Percentiles rank a stretch among this genome's conserved stretches.
Evolutionary conservation across 805 yeast species (phyloP).

Genomic region (Wickerhamiella sergipiensis): DNA sequence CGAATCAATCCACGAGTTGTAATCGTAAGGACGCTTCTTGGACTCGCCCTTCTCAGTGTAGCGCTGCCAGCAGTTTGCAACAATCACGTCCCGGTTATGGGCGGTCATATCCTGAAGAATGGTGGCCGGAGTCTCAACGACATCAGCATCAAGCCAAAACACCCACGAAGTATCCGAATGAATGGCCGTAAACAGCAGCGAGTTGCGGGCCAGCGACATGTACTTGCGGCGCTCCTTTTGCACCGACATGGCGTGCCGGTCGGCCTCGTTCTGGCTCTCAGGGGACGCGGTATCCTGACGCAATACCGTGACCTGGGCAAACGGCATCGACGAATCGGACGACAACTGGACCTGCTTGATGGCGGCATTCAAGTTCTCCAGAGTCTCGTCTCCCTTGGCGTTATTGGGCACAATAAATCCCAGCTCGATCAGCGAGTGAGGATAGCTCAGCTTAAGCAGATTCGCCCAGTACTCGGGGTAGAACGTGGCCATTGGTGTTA

Average conservation of each 20-base stretch:
- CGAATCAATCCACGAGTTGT: slow-evolving; percentile 71
- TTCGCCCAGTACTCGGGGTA: slow-evolving; percentile 82
- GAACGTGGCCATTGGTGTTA: slow-evolving; percentile 84
- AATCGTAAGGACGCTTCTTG: slow-evolving; percentile 79
- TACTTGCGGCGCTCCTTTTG: slow-evolving; percentile 81
- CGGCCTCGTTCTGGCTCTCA: slow-evolving; percentile 64
- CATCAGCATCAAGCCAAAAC: slow-evolving; percentile 91
- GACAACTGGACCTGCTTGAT: slow-evolving; percentile 53
- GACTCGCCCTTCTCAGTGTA: slow-evolving; percentile 46
- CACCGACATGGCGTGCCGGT: slow-evolving; percentile 72
- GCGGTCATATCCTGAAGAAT: slow-evolving; percentile 75
- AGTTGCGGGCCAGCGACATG: slow-evolving; percentile 93
- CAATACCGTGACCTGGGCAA: slow-evolving; percentile 71
- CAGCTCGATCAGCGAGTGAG: slow-evolving; percentile 69
- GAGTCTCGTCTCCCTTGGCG: slow-evolving; percentile 66
- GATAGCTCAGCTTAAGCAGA: slow-evolving; percentile 59
- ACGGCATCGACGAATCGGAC: slow-evolving; percentile 48
- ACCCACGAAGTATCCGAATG: slow-evolving; percentile 91
- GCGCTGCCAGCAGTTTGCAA: slow-evolving; percentile 90
- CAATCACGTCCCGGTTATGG: slow-evolving; percentile 75
- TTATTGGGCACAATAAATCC: slow-evolving; percentile 87
- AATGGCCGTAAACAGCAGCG: slow-evolving; percentile 73
- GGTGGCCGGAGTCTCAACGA: slow-evolving; percentile 73
- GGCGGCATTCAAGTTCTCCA: slow-evolving; percentile 58
- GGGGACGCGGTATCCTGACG: slow-evolving; percentile 77